Conservation (phyloP, 192 early-diverging fungal species). For the Podochytrium sp. region DNA sequence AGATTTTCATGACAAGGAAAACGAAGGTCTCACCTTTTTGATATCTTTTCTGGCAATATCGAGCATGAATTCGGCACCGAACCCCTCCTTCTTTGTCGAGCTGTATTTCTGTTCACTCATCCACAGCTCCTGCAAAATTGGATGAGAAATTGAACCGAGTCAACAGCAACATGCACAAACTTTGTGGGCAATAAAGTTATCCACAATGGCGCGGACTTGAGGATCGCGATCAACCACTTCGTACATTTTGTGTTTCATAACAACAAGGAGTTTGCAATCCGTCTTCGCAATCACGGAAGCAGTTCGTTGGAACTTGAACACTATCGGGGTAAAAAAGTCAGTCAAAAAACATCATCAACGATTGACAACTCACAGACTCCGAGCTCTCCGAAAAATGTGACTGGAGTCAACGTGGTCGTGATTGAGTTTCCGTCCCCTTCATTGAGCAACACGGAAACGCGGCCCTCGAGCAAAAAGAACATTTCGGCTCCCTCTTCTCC, state of each 20-base stretch:
- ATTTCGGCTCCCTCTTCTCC: constrained; percentile 47
- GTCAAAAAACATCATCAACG: too few species aligned
- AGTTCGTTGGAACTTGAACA: constrained; percentile 32
- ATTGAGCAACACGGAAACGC: constrained; percentile 29
- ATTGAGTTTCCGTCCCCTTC: constrained; percentile 12
- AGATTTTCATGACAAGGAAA: neutral
- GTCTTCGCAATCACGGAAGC: constrained; percentile 41
- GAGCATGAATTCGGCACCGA: constrained; percentile 49
- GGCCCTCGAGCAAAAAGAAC: constrained; percentile 42
- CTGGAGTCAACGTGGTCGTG: constrained; percentile 9
- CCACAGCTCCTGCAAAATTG: too few species aligned
- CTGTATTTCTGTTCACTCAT: too few species aligned
- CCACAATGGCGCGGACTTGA: constrained; percentile 16
- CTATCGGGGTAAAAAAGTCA: constrained; percentile 22
- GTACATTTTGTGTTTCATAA: constrained; percentile 44
- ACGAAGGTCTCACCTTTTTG: constrained; percentile 37
- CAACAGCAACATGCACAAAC: too few species aligned
- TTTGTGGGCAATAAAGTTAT: constrained; percentile 9
- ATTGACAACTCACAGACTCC: constrained; percentile 37
- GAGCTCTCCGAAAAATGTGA: constrained; percentile 45
- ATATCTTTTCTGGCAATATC: constrained; percentile 46
- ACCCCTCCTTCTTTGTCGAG: too few species aligned
- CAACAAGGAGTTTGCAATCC: constrained; percentile 38
- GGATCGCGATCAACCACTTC: constrained; percentile 19
- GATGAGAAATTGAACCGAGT: too few species aligned